Base-by-base conservation (phyloP, 116 monocot genomes). In the Dioscorea cayenensis region DNA sequence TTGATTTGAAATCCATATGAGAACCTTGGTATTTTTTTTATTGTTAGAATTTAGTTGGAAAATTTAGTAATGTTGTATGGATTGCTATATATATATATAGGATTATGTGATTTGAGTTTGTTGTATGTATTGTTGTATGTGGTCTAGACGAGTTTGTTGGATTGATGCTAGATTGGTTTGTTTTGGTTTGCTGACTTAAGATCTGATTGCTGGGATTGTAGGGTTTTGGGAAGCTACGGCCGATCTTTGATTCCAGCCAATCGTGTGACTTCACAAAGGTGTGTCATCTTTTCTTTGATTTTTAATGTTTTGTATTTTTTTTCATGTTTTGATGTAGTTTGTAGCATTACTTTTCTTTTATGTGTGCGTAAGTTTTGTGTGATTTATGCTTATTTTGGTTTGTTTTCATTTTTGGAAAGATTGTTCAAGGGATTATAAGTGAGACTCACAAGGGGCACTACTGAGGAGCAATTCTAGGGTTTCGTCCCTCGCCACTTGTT, bases 181-280 rank as follows among this genome's bases (percentile, higher is more conserved):
- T 61, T 73, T 27, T 23, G 21, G 51, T 20, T 43, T 63, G 14
- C 35, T 69, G 49, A 4, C 50, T n/a, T 28, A 28, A 63, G 37
- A 20, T 49, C 37, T 20, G 50, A 14, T 37, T 70, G 25, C 3
- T 69, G 49, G 35, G 21, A 59, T 17, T 9, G n/a, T 73, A 99
- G 99, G 99, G 94, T 72, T 99, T 99, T 64, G 99, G 94, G 61
- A 99, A 91, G 79, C 94, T 94, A 38, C 94, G 99, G 99, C 99
- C 99, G 67, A 94, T 99, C 32, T 99, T 85, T 52, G 99, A 94
- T 78, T 94, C 99, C 16, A 75, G 89, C 1, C 99, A 99, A 66
- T 99, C 99, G 1, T 77, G 99, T 32, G 99, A 99, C 68, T 99
- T 99, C 58, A 79, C 94, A 25, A 99, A 99, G 91, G 99, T 99